Conservation (phyloP, 805 yeast genomes). For the Ogataea pini region DNA sequence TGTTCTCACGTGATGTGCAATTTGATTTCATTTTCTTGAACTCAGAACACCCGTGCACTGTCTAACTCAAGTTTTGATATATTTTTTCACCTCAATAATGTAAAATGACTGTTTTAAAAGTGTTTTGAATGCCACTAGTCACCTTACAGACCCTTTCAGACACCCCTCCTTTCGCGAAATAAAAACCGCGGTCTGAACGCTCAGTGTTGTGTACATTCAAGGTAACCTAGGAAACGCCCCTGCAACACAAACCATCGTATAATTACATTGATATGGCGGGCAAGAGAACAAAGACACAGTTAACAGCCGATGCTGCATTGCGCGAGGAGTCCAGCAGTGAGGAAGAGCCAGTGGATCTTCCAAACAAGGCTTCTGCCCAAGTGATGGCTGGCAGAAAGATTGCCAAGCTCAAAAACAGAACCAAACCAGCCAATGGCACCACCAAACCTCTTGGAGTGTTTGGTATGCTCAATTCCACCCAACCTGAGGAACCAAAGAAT, state of each 20-base stretch:
- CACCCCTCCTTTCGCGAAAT: background rate
- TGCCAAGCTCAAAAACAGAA: constrained; percentile 53
- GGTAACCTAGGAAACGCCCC: background rate
- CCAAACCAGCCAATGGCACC: constrained; percentile 16
- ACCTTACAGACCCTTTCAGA: too few species aligned
- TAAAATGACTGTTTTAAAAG: too few species aligned
- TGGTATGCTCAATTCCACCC: constrained; percentile 10
- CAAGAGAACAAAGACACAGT: constrained; percentile 67
- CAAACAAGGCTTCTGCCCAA: constrained; percentile 55
- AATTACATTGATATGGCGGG: constrained; percentile 18
- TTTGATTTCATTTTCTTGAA: too few species aligned
- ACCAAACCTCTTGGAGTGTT: constrained; percentile 17
- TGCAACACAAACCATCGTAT: background rate
- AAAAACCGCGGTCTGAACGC: too few species aligned
- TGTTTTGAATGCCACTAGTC: too few species aligned
- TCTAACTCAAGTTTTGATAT: too few species aligned
- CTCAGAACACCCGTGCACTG: too few species aligned
- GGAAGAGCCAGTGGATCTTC: constrained; percentile 34
- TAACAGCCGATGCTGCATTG: constrained; percentile 48
- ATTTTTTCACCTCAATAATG: too few species aligned
- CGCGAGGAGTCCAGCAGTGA: constrained; percentile 37
- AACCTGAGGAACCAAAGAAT: constrained; percentile 2
- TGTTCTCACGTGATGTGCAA: background rate
- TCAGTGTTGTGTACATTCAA: background rate
- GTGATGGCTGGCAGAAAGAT: constrained; percentile 71